Evolutionary conservation across 73 alveolate genomes (phyloP), one percentile per base, ranked within the genome.

Genomic region (Blepharisma japonicum): DNA sequence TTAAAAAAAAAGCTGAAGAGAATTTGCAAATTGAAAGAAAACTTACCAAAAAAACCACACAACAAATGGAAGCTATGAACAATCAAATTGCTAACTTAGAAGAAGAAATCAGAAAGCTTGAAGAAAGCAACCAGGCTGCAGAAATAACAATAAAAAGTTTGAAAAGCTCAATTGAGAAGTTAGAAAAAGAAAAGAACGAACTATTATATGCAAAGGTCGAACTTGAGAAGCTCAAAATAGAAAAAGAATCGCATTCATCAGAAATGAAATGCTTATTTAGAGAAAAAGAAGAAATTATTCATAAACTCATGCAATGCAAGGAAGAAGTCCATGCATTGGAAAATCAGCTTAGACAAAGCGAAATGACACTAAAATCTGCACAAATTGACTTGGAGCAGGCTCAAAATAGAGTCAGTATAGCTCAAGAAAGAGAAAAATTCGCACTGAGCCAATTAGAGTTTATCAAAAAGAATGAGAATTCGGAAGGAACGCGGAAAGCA

Each of bases 281-380:
- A 25, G 74, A 61, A 61, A 61, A 61, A 61, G 74, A 61, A 8
- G 74, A 61, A 61, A 39, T 61, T 1, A n/a, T 14, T n/a, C 74
- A 61, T n/a, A 61, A 61, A 39, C 47, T 61, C 74, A 14, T 61
- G 38, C 47, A 61, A 25, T n/a, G 49, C 50, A 61, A 61, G 11
- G 74, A 61, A 61, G 46, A 61, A 5, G 23, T 61, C 23, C 46
- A 14, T 61, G 23, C 39, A 18, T 39, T 61, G n/a, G 11, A 8
- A 25, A 61, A 61, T 61, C 39, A 61, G 23, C 39, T 61, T 25
- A 18, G 18, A 18, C 49, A 20, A 0, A 25, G 46, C 11, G 74
- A 61, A 14, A 9, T 25, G 18, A 61, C 23, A 39, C 46, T 61
- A 39, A 61, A 61, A 25, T 8, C 74, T 2, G 49, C 46, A 14